Percentiles rank a stretch among this genome's conserved stretches.
Conservation (phyloP, 495 filamentous ascomycete species). For the Neurospora intermedia region DNA sequence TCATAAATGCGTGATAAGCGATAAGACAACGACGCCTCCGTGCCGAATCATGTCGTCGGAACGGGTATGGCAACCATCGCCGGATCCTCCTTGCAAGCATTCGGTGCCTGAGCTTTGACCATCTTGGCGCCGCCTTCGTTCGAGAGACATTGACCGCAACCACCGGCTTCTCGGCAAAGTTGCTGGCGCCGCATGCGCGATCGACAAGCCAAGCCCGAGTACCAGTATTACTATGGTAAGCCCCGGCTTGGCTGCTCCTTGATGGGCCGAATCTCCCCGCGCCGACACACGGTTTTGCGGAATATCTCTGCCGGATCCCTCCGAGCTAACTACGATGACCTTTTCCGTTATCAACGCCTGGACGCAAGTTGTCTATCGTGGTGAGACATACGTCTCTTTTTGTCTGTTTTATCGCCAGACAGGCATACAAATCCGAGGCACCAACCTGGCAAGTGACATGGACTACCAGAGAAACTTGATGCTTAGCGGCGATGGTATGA, state of each 20-base stretch:
- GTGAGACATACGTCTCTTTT: background rate
- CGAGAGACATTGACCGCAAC: background rate
- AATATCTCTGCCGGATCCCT: background rate
- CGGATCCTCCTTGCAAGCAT: background rate
- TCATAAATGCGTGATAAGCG: background rate
- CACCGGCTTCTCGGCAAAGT: background rate
- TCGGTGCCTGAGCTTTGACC: background rate
- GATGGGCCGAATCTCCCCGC: background rate
- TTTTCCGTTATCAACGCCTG: background rate
- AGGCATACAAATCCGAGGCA: background rate
- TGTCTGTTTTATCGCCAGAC: background rate
- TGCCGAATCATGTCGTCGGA: background rate
- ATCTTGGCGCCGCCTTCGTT: background rate
- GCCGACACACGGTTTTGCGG: background rate
- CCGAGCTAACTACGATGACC: background rate
- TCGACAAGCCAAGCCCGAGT: background rate
- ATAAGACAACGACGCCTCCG: background rate
- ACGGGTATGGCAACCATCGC: background rate
- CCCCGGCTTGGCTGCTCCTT: background rate
- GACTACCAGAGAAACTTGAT: background rate
- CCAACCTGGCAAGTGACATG: background rate
- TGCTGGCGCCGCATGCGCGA: background rate
- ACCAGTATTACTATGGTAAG: background rate
- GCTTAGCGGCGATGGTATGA: background rate
- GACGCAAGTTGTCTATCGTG: background rate